Conservation (phyloP, 2,329 filamentous ascomycete species). For the Fusarium paranaense region DNA sequence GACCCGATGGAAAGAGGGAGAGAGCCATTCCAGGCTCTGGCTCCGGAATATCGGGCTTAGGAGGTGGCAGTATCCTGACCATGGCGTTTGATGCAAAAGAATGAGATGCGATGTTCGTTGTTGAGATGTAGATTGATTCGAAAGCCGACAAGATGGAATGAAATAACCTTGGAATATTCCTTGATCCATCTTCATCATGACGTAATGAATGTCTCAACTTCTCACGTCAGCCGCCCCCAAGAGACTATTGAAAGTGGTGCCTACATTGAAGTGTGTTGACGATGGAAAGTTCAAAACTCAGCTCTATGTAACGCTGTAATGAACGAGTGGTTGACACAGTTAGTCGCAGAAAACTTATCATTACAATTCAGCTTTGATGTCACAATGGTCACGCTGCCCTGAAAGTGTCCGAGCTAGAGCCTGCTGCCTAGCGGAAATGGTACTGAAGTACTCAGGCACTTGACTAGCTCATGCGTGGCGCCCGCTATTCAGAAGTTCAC, state of each 20-base stretch:
- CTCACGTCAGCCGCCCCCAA: background rate
- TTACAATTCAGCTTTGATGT: background rate
- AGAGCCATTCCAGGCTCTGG: background rate
- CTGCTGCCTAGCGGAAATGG: background rate
- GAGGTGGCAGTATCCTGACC: background rate
- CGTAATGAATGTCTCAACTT: background rate
- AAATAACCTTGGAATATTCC: background rate
- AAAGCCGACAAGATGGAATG: background rate
- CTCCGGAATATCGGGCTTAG: background rate
- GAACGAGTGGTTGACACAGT: background rate
- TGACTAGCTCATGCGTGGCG: background rate
- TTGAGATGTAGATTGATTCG: background rate
- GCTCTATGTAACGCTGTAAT: background rate
- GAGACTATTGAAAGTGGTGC: background rate
- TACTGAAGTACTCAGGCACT: background rate
- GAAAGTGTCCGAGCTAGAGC: background rate
- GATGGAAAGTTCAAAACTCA: background rate
- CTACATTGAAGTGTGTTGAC: background rate
- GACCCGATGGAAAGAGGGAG: background rate
- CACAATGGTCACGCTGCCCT: background rate
- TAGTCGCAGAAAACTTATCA: background rate
- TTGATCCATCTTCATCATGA: background rate
- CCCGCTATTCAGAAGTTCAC: background rate
- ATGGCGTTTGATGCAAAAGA: background rate
- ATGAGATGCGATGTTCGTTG: background rate